Base-by-base conservation (phyloP, 2,329 filamentous ascomycete species). In the Esteya vermicola region DNA sequence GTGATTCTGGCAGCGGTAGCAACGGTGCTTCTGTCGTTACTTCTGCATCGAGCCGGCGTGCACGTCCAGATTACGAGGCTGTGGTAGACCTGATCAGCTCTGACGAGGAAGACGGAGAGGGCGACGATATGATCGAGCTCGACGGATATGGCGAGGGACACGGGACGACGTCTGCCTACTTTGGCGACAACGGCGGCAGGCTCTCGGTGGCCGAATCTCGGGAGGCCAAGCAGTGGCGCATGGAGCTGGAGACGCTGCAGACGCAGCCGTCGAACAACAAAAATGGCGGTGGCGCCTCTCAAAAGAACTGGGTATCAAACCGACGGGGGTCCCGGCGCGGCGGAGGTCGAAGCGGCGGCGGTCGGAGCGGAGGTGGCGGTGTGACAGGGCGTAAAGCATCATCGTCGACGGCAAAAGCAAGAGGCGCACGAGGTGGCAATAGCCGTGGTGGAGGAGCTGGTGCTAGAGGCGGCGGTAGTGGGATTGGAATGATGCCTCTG, bases 31-130 rank as follows among this genome's bases (percentile, higher is more conserved):
- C 2, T 9, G 13, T 7, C 27, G n/a, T n/a, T 16, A 9, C 12
- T 22, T 9, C 28, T 19, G 42, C 41, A n/a, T 36, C 44, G 23
- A 28, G 25, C 5, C 19, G 14, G 37, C 38, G 28, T 26, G 44
- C 22, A 27, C 36, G 21, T 20, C 20, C 43, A 20, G 41, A 41
- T 36, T 55, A 55, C 34, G 51, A 55, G 22, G 64, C 68, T 19
- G 55, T 75, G 22, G 71, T 78, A 22, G 68, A 78, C 46, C 58
- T 78, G 20, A 65, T 75, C 45, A 68, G 65, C 26, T 48, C 47
- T 0, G 47, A 48, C 18, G 47, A 48, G 1, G 42, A 45, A 1
- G 52, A 56, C 1, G 49, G 48, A 12, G 58, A 61, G 43, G 50
- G 35, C 53, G 5, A 35, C 30, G 16, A 13, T 23, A 19, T 22